Base-by-base conservation (phyloP, 2,329 filamentous ascomycete species). In the Paracorniculantispora psalliotae region DNA sequence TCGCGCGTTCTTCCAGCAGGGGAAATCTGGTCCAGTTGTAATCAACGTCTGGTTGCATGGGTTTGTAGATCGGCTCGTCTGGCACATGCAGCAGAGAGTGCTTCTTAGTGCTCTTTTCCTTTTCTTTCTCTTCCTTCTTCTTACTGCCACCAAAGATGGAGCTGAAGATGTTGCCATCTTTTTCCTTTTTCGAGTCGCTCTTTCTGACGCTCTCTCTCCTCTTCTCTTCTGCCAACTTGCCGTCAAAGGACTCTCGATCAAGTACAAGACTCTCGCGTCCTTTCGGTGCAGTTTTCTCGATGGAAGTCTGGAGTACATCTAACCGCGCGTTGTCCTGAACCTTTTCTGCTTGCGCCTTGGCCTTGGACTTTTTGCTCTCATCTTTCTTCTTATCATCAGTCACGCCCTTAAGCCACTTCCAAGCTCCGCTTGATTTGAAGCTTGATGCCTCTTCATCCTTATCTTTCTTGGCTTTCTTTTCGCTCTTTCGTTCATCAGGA, bases 1-100 rank as follows among this genome's bases (percentile, higher is more conserved):
- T 99, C 21, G 94, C 94, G 61, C 94, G 84, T 76, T 99, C 94
- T 73, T 97, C 93, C 57, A 97, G 79, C 57, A 99, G 93, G 13
- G 92, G 92, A 69, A 97, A 99, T 46, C 94, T 83, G 1, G 92
- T 94, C 90, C 94, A 99, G 66, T 92, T 90, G 74, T 96, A 99
- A 73, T 97, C 93, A 63, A 97, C 82, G 69, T 97, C 93, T 4
- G 94, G 89, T 64, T 86, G 88, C 57, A 96, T 77, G 37, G 87
- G 81, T 53, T 88, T 86, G 63, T 85, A 85, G 1, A 82, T 79
- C 13, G 88, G 87, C 44, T 96, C 92, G 2, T 93, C 92, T 0
- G 92, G 96, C 8, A 91, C 77, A 6, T 88, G 85, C 57, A 91
- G 85, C 50, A 88, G 84, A 65, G 88, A 85, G 35, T 79, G 82